Evolutionary conservation across 2,329 filamentous ascomycete species (phyloP).

Genomic region (Phoma sp.): DNA sequence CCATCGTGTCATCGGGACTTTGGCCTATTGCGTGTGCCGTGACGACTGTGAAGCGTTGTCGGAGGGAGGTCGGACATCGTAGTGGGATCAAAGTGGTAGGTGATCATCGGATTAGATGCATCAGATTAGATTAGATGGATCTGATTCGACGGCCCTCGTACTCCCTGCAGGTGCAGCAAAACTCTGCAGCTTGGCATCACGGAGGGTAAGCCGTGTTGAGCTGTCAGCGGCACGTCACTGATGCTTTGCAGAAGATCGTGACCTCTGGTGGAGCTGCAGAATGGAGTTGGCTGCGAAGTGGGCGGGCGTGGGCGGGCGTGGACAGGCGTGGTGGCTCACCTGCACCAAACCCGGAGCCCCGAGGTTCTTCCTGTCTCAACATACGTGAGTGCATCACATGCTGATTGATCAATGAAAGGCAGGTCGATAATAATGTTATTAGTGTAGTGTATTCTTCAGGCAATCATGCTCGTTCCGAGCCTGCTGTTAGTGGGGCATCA

Average conservation of each 20-base stretch:
- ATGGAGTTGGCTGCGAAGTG: too few species aligned
- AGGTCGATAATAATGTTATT: too few species aligned
- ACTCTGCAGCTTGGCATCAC: constrained; percentile 15
- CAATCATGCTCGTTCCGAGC: too few species aligned
- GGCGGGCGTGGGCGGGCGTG: too few species aligned
- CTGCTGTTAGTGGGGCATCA: too few species aligned
- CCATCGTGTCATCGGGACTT: neutral
- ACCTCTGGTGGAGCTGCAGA: neutral
- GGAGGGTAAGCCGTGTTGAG: neutral
- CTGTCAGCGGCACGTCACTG: neutral
- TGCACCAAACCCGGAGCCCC: too few species aligned
- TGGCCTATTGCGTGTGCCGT: constrained; percentile 2
- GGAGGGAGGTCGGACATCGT: constrained; percentile 9
- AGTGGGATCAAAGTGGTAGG: constrained; percentile 2
- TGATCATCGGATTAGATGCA: constrained; percentile 17
- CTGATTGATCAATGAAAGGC: too few species aligned
- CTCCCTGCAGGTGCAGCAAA: constrained; percentile 12
- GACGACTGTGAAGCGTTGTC: constrained; percentile 9
- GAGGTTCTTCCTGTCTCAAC: too few species aligned
- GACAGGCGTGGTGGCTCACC: too few species aligned
- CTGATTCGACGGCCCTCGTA: constrained; percentile 1
- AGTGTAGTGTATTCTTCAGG: too few species aligned
- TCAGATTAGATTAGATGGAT: constrained; percentile 16
- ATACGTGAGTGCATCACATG: too few species aligned
- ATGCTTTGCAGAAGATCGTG: neutral